Evolutionary conservation across 1,284 basidiomycete species (phyloP).

Genomic region (Rhodotorula mucilaginosa): DNA sequence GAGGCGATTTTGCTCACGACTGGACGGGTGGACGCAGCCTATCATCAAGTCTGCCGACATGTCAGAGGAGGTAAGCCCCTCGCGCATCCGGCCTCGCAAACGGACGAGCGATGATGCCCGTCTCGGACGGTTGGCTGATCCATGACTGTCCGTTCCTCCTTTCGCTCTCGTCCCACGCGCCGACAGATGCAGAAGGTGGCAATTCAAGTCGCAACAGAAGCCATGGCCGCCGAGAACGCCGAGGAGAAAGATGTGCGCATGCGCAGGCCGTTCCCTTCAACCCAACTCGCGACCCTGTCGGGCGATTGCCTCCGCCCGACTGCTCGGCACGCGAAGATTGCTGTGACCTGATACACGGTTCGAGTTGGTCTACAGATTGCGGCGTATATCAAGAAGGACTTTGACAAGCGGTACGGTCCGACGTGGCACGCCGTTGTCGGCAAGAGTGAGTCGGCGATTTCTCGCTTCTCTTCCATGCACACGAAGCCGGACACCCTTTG

Average conservation of each 20-base stretch:
- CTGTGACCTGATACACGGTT: no score
- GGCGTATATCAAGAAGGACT: slow-evolving; percentile 95
- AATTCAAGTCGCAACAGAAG: slow-evolving; percentile 79
- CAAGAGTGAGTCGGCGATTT: slow-evolving; percentile 61
- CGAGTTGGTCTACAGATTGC: slow-evolving; percentile 63
- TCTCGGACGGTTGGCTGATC: background rate
- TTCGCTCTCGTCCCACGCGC: background rate
- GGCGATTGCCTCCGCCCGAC: background rate
- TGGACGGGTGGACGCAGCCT: slow-evolving; percentile 54
- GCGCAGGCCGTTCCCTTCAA: no score
- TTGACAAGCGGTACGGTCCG: slow-evolving; percentile 83
- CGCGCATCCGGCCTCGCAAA: background rate
- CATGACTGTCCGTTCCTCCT: background rate
- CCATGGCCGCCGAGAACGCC: slow-evolving; percentile 71
- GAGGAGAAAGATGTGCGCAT: slow-evolving; percentile 37
- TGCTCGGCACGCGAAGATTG: no score
- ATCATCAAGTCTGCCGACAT: slow-evolving; percentile 98
- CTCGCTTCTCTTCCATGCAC: background rate
- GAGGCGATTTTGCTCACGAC: no score
- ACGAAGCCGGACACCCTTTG: background rate
- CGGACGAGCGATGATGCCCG: no score
- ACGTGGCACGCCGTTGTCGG: slow-evolving; percentile 99
- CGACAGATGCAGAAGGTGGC: slow-evolving; percentile 80
- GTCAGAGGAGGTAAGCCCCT: slow-evolving; percentile 63
- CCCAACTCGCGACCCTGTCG: no score